These are phyloP conservation scores for Citrus hindsii DNA, from an alignment of 345 rosid species.

Conservation along the genomic window DNA sequence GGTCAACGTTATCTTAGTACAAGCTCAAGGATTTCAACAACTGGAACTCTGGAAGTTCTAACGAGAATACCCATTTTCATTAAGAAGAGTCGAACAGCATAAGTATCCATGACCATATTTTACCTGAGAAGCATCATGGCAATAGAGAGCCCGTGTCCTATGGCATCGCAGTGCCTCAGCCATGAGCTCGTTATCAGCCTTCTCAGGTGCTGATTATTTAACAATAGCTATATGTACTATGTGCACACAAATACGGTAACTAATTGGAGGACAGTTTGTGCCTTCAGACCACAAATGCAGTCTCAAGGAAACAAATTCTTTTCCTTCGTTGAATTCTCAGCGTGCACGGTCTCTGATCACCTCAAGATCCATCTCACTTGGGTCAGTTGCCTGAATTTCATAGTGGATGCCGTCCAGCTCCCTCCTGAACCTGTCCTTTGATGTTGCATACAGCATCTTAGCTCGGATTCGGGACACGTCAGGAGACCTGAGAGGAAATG, in stretches of 20 bases:
- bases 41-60: not conserved
- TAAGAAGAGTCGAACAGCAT: slow-evolving; percentile 6
- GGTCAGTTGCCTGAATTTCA: slow-evolving; percentile 41
- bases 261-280: slow-evolving; percentile 1
- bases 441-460: slow-evolving; percentile 43
- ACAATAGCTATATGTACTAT: slow-evolving; percentile 4
- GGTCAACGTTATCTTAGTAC: no score
- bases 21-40: no score
- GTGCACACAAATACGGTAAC: slow-evolving; percentile 6
- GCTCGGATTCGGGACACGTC: slow-evolving; percentile 28
- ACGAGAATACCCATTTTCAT: slow-evolving; percentile 12
- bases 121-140: slow-evolving; percentile 54
- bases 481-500: slow-evolving; percentile 29
- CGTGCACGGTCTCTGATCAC: slow-evolving; percentile 36
- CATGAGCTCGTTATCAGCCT: slow-evolving; percentile 43
- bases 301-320: not conserved
- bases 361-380: slow-evolving; percentile 39
- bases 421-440: slow-evolving; percentile 36
- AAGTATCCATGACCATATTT: slow-evolving; percentile 10
- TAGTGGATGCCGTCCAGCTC: slow-evolving; percentile 36
- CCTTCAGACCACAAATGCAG: not conserved
- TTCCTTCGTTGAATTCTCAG: not conserved
- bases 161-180: not conserved
- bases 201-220: slow-evolving; percentile 34
- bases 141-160: slow-evolving; percentile 21